Percentiles rank a stretch among this genome's conserved stretches.
These are phyloP conservation scores for Nakataea oryzae DNA, from an alignment of 2,329 filamentous ascomycete genomes.

Conservation along the genomic window DNA sequence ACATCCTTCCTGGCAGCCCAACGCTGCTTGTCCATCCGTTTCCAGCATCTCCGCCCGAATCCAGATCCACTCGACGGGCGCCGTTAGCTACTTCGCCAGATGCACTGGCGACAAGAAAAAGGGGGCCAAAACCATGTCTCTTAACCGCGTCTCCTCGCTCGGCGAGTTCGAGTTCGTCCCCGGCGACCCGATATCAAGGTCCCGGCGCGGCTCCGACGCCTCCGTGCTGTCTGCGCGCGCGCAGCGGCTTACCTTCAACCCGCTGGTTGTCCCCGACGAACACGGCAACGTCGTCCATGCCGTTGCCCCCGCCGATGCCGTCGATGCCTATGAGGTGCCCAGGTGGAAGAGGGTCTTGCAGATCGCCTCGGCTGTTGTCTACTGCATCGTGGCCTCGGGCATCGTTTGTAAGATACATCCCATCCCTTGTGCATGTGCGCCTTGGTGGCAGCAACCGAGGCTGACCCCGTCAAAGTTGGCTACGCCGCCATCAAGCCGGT, in stretches of 20 bases:
- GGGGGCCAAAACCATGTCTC: conserved; percentile 28
- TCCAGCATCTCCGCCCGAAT: background rate
- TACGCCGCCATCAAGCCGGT: conserved; percentile 80
- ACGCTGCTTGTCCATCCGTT: background rate
- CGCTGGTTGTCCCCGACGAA: conserved; percentile 41
- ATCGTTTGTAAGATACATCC: conserved; percentile 35
- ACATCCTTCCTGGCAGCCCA: too few relatives aligned
- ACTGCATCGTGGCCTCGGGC: conserved; percentile 55
- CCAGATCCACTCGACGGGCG: background rate
- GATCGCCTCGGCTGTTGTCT: conserved; percentile 24
- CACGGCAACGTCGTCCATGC: conserved; percentile 22
- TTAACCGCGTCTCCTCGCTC: conserved; percentile 40
- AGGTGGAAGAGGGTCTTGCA: conserved; percentile 39
- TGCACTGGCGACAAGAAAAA: background rate
- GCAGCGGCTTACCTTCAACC: conserved; percentile 42
- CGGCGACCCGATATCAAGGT: conserved; percentile 21
- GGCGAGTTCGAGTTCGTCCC: conserved; percentile 34
- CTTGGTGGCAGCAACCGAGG: background rate
- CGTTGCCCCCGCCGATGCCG: conserved; percentile 19
- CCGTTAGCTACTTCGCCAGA: too few relatives aligned
- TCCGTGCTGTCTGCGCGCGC: conserved; percentile 37
- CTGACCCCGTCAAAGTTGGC: conserved; percentile 41
- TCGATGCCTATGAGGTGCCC: conserved; percentile 43
- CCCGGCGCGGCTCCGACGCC: conserved; percentile 28
- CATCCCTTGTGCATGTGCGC: background rate